Evolutionary conservation across 371 early-diverging fungal genomes (phyloP), one percentile per base, ranked within the genome.

Genomic region (Mortierella sp.): DNA sequence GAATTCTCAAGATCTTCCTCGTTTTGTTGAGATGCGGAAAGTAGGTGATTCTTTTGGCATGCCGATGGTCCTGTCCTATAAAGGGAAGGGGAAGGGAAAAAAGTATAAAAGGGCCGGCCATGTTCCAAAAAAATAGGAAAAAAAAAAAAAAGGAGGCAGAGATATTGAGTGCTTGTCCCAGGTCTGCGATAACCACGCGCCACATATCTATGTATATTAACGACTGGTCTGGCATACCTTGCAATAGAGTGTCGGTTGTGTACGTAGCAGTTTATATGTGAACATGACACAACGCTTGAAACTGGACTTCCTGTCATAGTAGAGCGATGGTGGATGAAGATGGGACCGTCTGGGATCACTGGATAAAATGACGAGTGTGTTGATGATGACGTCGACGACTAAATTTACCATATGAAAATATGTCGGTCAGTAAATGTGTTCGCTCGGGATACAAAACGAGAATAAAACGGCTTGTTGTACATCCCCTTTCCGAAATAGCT

Each of bases 301-400:
- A 81, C 59, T 24, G 81, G 67, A 16, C 66, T 53, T 38, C 58
- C 69, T n/a, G 72, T 36, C 9, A 67, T 65, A 2, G 72, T 75
- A 0, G 81, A 81, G n/a, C 76, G 75, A 40, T 81, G 81, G 58
- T 81, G 81, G 55, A 81, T 81, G 21, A 75, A 81, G 19, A 81
- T 68, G 0, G 81, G 81, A 19, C 81, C 81, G 66, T 81, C 72
- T 16, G 81, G 81, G 4, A 81, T 69, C 5, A 65, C 58, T 50
- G 81, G 81, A 28, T 72, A 53, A 10, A 75, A 32, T n/a, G 62
- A 28, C 28, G 28, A 28, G 28, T 28, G 28, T 24, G 62, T n/a
- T 11, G 71, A 22, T 0, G 65, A 19, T 62, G 66, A 6, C 19
- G 58, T 32, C 4, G 63, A 50, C 45, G 62, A 45, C 59, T 58